Percentiles rank a stretch among this genome's conserved stretches.
phyloP scores from a whole-genome alignment of 176 grass and related monocot species.

The Oryza meyeriana region DNA sequence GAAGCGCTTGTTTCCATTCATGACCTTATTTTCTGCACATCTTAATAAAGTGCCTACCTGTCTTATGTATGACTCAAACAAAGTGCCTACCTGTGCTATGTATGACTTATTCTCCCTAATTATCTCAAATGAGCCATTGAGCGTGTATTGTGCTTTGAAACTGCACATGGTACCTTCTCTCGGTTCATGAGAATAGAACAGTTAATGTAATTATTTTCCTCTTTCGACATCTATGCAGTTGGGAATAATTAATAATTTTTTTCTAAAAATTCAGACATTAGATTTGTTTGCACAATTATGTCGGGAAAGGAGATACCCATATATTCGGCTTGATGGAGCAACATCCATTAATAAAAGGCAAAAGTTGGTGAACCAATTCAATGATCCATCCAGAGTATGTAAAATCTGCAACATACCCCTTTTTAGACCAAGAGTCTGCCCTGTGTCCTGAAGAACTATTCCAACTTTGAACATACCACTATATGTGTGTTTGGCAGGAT shows the following conservation, averaged over 20 bases:
- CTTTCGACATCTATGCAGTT: constrained; percentile 17
- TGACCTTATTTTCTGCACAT: constrained; percentile 9
- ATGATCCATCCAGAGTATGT: constrained; percentile 80
- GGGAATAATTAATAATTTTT: constrained; percentile 19
- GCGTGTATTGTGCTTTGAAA: neutral
- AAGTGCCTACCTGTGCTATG: neutral
- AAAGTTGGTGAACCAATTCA: constrained; percentile 92
- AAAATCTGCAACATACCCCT: neutral
- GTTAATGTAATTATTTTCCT: constrained; percentile 5
- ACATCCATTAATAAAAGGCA: constrained; percentile 98
- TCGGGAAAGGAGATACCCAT: constrained; percentile 93
- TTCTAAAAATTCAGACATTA: constrained; percentile 62
- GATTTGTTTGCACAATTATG: constrained; percentile 97
- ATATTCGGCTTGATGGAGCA: constrained; percentile 84
- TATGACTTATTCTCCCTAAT: constrained; percentile 8
- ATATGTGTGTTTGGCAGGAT: constrained; percentile 62
- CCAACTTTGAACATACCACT: constrained; percentile 9
- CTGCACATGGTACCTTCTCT: constrained; percentile 2
- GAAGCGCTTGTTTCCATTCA: constrained; percentile 2
- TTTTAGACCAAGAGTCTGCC: neutral
- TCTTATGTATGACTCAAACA: too few species aligned
- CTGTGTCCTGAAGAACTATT: constrained; percentile 22
- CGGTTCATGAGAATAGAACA: constrained; percentile 14
- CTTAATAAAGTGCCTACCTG: neutral
- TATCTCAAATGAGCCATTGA: neutral